Evolutionary conservation across 495 filamentous ascomycete species (phyloP), one percentile per base, ranked within the genome.

Genomic region (Rostrohypoxylon terebratum): DNA sequence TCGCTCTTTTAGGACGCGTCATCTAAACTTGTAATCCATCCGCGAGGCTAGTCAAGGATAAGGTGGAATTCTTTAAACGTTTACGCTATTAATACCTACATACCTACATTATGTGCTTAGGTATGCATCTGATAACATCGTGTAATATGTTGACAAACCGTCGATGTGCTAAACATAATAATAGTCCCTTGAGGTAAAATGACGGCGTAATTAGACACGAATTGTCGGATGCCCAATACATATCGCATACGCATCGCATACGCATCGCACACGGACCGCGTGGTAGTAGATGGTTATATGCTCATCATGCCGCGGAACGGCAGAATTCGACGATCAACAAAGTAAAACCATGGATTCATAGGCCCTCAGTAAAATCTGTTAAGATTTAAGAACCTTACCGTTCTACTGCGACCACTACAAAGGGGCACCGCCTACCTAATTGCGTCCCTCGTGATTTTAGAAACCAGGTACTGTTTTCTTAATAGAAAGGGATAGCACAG

Each of bases 321-420:
- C 60, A 60, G 68, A 71, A 71, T 71, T 65, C 55, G 48, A 71
- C 38, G 68, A 71, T 71, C 68, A 55, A 18, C 68, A 61, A 31
- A 14, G 1, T 14, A n/a, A 48, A 54, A 65, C 66, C 20, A 71
- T 71, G 47, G 25, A 53, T 13, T 61, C 33, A 62, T 42, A 14
- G 14, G 14, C 11, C n/a, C n/a, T n/a, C n/a, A n/a, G n/a, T n/a
- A n/a, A n/a, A n/a, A n/a, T n/a, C n/a, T n/a, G n/a, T 10, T 38
- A 10, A 10, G 13, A 38, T 10, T 1, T 1, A 38, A 38, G 8
- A 38, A 10, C 36, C 38, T 14, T 42, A n/a, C n/a, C n/a, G n/a
- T n/a, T n/a, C n/a, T n/a, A n/a, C n/a, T n/a, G n/a, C n/a, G n/a
- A n/a, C n/a, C n/a, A n/a, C n/a, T n/a, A n/a, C n/a, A n/a, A n/a